Percentiles rank a stretch among this genome's conserved stretches.
phyloP scores from a whole-genome alignment of 495 filamentous ascomycete genomes.

The Penicillium salamii region DNA sequence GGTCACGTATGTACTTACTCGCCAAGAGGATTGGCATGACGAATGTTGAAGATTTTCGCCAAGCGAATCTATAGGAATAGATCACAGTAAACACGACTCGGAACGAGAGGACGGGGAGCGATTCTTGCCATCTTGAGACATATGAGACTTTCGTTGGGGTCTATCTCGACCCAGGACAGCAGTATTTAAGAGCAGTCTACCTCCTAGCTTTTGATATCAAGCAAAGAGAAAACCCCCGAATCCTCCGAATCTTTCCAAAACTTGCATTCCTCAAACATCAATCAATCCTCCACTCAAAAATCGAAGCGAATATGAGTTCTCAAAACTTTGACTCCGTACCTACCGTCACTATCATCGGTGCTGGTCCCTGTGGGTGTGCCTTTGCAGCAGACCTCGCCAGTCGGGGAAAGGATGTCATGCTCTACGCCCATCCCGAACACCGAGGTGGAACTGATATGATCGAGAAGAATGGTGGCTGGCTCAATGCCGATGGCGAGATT shows the following conservation, averaged over 20 bases:
- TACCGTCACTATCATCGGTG: conserved; percentile 15
- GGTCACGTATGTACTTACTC: not conserved
- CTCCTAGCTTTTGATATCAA: not conserved
- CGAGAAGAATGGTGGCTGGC: conserved; percentile 15
- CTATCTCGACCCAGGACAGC: not conserved
- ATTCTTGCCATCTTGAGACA: not conserved
- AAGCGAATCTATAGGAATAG: not conserved
- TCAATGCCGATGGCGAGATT: conserved; percentile 11
- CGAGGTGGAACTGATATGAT: conserved; percentile 16
- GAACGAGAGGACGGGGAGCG: not conserved
- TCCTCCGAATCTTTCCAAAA: not conserved
- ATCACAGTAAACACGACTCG: not conserved
- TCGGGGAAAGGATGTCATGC: conserved; percentile 14
- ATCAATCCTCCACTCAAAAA: not conserved
- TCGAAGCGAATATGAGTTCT: conserved; percentile 2
- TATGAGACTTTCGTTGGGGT: not conserved
- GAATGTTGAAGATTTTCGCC: not conserved
- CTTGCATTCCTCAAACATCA: not conserved
- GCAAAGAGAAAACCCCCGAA: not conserved
- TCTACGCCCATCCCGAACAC: conserved; percentile 18
- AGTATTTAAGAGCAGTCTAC: not conserved
- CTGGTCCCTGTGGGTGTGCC: conserved; percentile 18
- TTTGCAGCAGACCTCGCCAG: conserved; percentile 17
- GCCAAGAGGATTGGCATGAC: conserved; percentile 7
- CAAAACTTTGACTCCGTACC: conserved; percentile 9